Base-by-base conservation (phyloP, 345 rosid genomes). In the Erysimum cheiranthoides region DNA sequence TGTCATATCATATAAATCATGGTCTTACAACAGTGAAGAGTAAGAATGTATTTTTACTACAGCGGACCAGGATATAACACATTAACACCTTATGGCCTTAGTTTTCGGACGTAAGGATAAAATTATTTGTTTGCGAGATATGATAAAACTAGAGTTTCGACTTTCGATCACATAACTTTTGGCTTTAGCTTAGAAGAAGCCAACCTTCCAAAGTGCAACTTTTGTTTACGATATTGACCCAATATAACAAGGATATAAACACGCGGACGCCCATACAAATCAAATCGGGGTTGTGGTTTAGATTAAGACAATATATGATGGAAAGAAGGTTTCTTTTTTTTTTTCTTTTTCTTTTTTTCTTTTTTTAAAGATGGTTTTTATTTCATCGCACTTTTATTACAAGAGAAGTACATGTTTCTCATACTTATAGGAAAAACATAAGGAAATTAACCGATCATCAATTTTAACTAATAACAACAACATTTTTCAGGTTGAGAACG, bases 31-130 rank as follows among this genome's bases (percentile, higher is more conserved):
- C 25, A 21, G 25, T 21, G 25, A 21, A 21, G 25, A 21, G 25
- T 21, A 0, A 0, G 25, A 21, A 21, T 0, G 25, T 1, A 21
- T 21, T 21, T 21, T 21, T 21, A 21, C 25, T 21, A 21, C 25
- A 1, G 25, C 25, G 25, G 25, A 21, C 25, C 1, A 21, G 25
- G 25, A 21, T 21, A 21, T 21, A 21, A 21, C 1, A 1, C 25
- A n/a, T n/a, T n/a, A n/a, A n/a, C n/a, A n/a, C 10, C 3, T 9
- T 38, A 3, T 38, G 92, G 78, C 27, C 51, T 0, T 56, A 51
- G 56, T 47, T 1, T 47, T n/a, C 16, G 40, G 11, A 38, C 40
- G 8, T 8, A 4, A 32, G 35, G 35, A 32, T 32, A 35, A 35
- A 35, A 6, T 35, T 6, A 35, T 35, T 6, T 6, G 9, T 35